Evolutionary conservation across 805 yeast species (phyloP).

Genomic region (Lachancea mirantina): DNA sequence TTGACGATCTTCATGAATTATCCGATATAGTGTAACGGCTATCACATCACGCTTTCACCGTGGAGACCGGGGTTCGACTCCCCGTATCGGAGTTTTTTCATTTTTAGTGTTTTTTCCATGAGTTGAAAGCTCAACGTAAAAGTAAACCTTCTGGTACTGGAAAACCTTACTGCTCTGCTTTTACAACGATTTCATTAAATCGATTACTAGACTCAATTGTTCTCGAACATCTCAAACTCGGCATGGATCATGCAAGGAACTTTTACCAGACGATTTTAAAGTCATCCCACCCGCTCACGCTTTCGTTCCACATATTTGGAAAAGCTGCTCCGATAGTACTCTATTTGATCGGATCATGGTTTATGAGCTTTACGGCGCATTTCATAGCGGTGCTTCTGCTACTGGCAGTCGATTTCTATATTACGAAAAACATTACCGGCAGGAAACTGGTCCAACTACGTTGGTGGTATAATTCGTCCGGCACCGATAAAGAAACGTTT

Average conservation of each 20-base stretch:
- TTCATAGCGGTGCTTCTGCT: conserved; percentile 73
- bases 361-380: conserved; percentile 35
- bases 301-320: conserved; percentile 26
- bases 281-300: conserved; percentile 30
- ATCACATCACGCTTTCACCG: conserved; percentile 24
- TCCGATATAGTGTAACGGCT: conserved; percentile 28
- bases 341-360: conserved; percentile 28
- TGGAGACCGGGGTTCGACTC: conserved; percentile 20
- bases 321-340: conserved; percentile 29
- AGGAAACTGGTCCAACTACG: conserved; percentile 82
- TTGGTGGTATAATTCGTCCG: conserved; percentile 89
- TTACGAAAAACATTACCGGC: conserved; percentile 85
- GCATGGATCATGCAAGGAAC: conserved; percentile 27
- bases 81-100: conserved; percentile 17
- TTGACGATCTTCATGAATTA: neutral
- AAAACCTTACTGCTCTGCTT: no score
- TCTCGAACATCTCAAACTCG: neutral
- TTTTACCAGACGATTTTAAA: conserved; percentile 31
- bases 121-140: no score
- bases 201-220: neutral
- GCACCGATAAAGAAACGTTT: conserved; percentile 20
- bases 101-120: no score
- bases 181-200: neutral
- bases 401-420: conserved; percentile 89
- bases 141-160: no score